Evolutionary conservation across 805 yeast species (phyloP), one percentile per base, ranked within the genome.

Genomic region (Saturnispora ahearnii): DNA sequence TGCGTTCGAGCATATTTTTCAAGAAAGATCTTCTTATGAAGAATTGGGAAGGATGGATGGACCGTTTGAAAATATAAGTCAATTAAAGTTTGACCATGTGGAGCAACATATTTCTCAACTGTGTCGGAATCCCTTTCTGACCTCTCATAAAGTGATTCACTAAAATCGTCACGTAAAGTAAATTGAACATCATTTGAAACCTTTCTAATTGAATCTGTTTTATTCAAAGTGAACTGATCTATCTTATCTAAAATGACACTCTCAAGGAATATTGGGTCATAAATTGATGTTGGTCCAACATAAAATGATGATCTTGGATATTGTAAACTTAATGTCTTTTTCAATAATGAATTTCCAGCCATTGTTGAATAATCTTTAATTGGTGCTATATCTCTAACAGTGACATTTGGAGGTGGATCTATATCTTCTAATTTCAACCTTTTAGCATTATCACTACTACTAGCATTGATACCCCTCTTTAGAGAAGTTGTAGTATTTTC

Each of bases 1-100:
- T 88, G 95, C 1, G 97, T 88, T 50, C 98, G 71, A 2, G 90
- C 72, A 62, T 90, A 91, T 63, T 91, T 91, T 59, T 91, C 98
- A 53, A 91, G 62, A 58, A 91, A 93, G 6, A 91, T 96, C 58
- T 84, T 81, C 60, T 89, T 91, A 65, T 93, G 97, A 46, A 91
- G 67, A 10, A 91, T 82, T 0, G 98, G 99, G 65, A 87, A 87
- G 3, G 87, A 81, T 0, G 97, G 97, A 60, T 91, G 98, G 32
- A 90, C 81, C 15, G 86, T 78, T 54, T 89, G 77, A 66, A 89
- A 89, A 60, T 88, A 89, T 12, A 88, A 73, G 56, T 87, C 88
- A 34, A 87, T 79, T 48, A 87, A 70, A 10, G 82, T 78, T 54
- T 82, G 85, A 1, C 98, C 98, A 65, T 88, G 89, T 0, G 99